These are phyloP conservation scores for Colletotrichum truncatum DNA, from an alignment of 2,329 filamentous ascomycete genomes.

Conservation along the genomic window DNA sequence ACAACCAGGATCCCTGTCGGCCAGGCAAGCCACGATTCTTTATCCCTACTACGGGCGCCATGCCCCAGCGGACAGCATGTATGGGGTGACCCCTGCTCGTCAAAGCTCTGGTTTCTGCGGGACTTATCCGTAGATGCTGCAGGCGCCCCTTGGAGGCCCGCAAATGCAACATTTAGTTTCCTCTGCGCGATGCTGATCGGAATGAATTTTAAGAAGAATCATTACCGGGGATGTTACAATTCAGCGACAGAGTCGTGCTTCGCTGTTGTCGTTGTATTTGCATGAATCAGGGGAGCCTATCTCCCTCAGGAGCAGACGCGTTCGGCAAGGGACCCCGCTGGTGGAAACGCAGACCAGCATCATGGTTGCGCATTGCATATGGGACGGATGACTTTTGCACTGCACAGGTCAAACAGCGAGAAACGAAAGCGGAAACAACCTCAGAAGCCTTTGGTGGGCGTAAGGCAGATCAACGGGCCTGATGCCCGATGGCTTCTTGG, in stretches of 20 bases:
- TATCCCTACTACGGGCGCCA: constrained; percentile 12
- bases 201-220: not conserved
- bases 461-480: not conserved
- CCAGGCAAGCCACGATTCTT: constrained; percentile 5
- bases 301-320: not conserved
- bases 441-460: not conserved
- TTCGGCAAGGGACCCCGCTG: constrained; percentile 13
- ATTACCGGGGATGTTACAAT: not conserved
- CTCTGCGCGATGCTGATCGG: constrained; percentile 13
- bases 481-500: constrained; percentile 6
- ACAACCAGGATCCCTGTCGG: constrained; percentile 14
- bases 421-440: constrained; percentile 20
- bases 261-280: constrained; percentile 6
- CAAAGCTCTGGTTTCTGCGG: constrained; percentile 10
- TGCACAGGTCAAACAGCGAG: not conserved
- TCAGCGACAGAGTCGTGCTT: constrained; percentile 4
- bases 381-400: not conserved
- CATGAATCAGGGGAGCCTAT: constrained; percentile 26
- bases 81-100: not conserved
- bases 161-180: constrained; percentile 9
- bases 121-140: constrained; percentile 8
- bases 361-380: constrained; percentile 25
- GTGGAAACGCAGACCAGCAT: constrained; percentile 23
- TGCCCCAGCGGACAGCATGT: not conserved
- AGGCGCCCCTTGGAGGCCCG: not conserved